Percentiles rank a stretch among this genome's conserved stretches.
These are phyloP conservation scores for Myxozyma lipomycoides DNA, from an alignment of 805 yeast genomes.

Conservation along the genomic window DNA sequence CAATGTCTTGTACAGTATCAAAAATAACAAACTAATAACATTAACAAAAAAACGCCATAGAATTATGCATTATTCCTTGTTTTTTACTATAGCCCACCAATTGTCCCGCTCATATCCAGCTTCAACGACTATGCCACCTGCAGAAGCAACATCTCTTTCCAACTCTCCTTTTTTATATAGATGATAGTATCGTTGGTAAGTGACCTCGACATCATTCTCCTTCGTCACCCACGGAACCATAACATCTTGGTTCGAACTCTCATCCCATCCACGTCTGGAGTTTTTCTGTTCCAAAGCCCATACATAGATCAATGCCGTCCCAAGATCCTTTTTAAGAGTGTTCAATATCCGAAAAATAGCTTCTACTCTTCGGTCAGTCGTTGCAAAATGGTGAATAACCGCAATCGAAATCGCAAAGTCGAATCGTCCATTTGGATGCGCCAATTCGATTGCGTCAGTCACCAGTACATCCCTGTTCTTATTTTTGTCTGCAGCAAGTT, in stretches of 20 bases:
- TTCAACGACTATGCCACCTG: slow-evolving; percentile 65
- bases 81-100: slow-evolving; percentile 67
- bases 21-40: background rate
- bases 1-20: background rate
- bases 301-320: slow-evolving; percentile 77
- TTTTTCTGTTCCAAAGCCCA: slow-evolving; percentile 95
- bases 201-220: slow-evolving; percentile 25
- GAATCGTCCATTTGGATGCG: slow-evolving; percentile 49
- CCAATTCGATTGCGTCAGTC: slow-evolving; percentile 73
- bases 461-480: slow-evolving; percentile 57
- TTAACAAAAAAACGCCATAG: background rate
- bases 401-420: slow-evolving; percentile 95
- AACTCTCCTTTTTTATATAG: slow-evolving; percentile 81
- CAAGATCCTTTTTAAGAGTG: slow-evolving; percentile 54
- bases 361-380: slow-evolving; percentile 66
- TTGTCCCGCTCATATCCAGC: slow-evolving; percentile 90
- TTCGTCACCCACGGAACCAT: slow-evolving; percentile 89
- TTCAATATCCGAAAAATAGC: slow-evolving; percentile 70
- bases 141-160: slow-evolving; percentile 59
- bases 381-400: slow-evolving; percentile 93
- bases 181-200: slow-evolving; percentile 81
- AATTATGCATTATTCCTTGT: background rate
- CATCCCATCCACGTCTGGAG: slow-evolving; percentile 85
- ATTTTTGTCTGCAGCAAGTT: slow-evolving; percentile 18
- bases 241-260: slow-evolving; percentile 89